Conservation (phyloP, 2,329 filamentous ascomycete genomes). For the Harringtonia aguacate region DNA sequence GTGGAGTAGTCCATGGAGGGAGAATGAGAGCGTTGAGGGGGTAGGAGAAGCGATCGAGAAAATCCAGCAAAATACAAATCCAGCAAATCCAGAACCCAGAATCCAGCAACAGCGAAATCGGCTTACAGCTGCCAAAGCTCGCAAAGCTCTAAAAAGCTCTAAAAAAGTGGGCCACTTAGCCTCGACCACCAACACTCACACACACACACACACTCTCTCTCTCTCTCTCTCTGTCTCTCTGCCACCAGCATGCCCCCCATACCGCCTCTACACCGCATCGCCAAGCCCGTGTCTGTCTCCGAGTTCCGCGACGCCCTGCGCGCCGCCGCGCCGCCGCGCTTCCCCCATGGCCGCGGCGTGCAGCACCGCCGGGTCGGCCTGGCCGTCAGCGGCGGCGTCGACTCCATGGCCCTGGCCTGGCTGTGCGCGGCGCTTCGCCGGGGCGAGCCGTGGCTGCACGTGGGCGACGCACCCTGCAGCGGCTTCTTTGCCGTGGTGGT, state of each 20-base stretch:
- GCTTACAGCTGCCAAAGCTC: background rate
- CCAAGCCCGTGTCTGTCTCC: background rate
- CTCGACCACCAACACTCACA: no score
- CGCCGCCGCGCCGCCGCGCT: constrained; percentile 36
- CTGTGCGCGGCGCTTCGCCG: constrained; percentile 47
- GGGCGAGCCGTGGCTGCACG: constrained; percentile 20
- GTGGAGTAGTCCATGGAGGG: constrained; percentile 39
- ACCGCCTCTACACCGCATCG: background rate
- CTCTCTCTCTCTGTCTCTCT: no score
- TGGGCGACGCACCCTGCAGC: constrained; percentile 33
- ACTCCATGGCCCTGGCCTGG: constrained; percentile 91
- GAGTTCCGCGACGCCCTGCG: constrained; percentile 38
- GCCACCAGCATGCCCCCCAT: no score
- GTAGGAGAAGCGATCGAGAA: background rate
- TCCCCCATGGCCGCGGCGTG: constrained; percentile 26
- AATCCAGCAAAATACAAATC: background rate
- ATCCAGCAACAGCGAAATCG: background rate
- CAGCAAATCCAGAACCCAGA: no score
- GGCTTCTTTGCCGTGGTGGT: constrained; percentile 38
- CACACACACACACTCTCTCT: no score
- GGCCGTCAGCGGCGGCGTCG: constrained; percentile 84
- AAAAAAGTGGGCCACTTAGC: no score
- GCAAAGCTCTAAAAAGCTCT: no score
- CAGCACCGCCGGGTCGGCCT: constrained; percentile 37
- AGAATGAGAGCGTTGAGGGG: background rate